Conservation (phyloP, 192 early-diverging fungal species). For the Gonapodya prolifera region DNA sequence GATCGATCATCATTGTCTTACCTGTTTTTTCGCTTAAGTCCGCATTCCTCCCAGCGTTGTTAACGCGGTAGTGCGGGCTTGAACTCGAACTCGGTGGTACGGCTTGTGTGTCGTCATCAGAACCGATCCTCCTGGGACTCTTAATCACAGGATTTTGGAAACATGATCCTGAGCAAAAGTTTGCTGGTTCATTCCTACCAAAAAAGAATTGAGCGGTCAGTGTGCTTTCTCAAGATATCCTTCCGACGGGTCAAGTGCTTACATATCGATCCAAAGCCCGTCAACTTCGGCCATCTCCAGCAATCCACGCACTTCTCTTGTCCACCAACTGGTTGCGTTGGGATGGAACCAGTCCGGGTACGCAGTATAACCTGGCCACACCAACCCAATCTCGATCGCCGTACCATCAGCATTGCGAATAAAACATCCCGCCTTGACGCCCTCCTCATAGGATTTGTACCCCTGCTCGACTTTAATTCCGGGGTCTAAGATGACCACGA, state of each 20-base stretch:
- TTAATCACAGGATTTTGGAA: slow-evolving; percentile 18
- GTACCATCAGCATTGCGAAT: slow-evolving; percentile 41
- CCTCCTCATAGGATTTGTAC: slow-evolving; percentile 37
- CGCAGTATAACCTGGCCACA: slow-evolving; percentile 53
- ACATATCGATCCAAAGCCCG: slow-evolving; percentile 59
- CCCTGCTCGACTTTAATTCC: slow-evolving; percentile 34
- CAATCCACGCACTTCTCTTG: slow-evolving; percentile 23
- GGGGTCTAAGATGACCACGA: slow-evolving; percentile 53
- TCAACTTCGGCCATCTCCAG: too few relatives aligned
- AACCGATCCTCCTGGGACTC: slow-evolving; percentile 9
- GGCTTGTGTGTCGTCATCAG: slow-evolving; percentile 17
- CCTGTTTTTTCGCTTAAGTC: too few relatives aligned
- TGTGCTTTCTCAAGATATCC: too few relatives aligned
- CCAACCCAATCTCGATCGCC: slow-evolving; percentile 36
- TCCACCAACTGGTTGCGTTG: slow-evolving; percentile 34
- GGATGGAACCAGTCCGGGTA: slow-evolving; percentile 50
- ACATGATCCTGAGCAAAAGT: slow-evolving; percentile 49
- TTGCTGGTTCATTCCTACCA: slow-evolving; percentile 55
- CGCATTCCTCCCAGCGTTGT: slow-evolving; percentile 26
- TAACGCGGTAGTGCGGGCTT: slow-evolving; percentile 35
- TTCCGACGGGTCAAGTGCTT: too few relatives aligned
- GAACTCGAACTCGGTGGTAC: slow-evolving; percentile 21
- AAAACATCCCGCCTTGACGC: slow-evolving; percentile 34
- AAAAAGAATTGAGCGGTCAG: too few relatives aligned
- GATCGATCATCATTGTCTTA: too few relatives aligned